Evolutionary conservation across 2,329 filamentous ascomycete genomes (phyloP), one percentile per base, ranked within the genome.

Genomic region (Aphanocladium album): DNA sequence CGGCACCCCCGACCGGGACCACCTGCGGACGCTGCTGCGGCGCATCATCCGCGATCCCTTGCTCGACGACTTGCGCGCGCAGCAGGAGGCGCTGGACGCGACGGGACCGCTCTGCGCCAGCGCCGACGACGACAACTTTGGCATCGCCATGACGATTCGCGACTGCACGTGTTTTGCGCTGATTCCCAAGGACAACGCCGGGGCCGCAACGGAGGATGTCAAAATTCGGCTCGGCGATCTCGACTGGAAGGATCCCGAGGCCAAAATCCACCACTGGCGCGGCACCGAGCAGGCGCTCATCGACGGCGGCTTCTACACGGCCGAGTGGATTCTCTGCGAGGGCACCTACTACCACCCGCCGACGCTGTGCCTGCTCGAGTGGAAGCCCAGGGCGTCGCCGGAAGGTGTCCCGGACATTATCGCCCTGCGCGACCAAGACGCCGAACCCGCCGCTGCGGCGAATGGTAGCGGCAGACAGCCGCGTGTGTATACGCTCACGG

Each of bases 131-230:
- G 70, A 74, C 12, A 76, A 81, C 30, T 86, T 89, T 62, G 80
- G 83, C 14, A 77, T 90, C 7, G 89, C 89, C 60, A 93, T 93
- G 90, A 93, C 90, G 3, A 72, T 95, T 65, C 79, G 90, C 54
- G 90, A 95, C 76, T 92, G 90, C 71, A 90, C 89, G 3, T 83
- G 90, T 67, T 92, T 88, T 68, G 77, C 91, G 45, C 83, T 84
- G 67, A 80, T 91, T 60, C 73, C 73, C 2, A 63, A 50, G 14
- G 60, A 63, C 16, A 58, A 62, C 8, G 63, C 66, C 19, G 69
- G 12, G 33, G 73, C 47, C 66, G 64, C 17, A 58, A 64, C 8
- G 62, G 64, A 66, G 7, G 69, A 71, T 1, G 72, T 86, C 7
- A 79, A 83, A 60, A 79, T 84, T 47, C 84, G 88, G 58, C 79